Percentiles rank a stretch among this genome's conserved stretches.
Evolutionary conservation across 805 yeast genomes (phyloP).

Genomic region (Dipodascopsis uninucleata): DNA sequence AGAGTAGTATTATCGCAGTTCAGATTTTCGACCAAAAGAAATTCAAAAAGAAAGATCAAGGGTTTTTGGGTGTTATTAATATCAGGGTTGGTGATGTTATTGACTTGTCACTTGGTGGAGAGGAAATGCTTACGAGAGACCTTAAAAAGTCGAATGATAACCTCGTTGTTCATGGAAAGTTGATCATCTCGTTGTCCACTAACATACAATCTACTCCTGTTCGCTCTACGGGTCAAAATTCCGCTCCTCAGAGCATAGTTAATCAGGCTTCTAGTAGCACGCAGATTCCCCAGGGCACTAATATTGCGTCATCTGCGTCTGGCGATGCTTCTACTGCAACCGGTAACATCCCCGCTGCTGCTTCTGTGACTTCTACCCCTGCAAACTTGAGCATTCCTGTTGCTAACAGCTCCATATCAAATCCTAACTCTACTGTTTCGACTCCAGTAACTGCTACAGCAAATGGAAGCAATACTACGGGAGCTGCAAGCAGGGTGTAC

Average conservation of each 20-base stretch:
- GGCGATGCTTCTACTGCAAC: conserved; percentile 1
- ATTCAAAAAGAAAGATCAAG: conserved; percentile 97
- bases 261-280: no score
- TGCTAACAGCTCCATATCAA: conserved; percentile 21
- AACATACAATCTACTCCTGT: conserved; percentile 25
- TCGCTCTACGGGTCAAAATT: conserved; percentile 11
- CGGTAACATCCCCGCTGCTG: conserved; percentile 25
- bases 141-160: conserved; percentile 88
- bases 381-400: conserved; percentile 27
- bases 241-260: no score
- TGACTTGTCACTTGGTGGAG: conserved; percentile 45
- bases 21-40: conserved; percentile 97
- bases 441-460: conserved; percentile 29
- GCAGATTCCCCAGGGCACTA: no score
- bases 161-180: conserved; percentile 87
- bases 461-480: conserved; percentile 9
- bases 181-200: conserved; percentile 53
- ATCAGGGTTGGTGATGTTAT: conserved; percentile 84
- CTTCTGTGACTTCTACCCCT: conserved; percentile 29
- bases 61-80: conserved; percentile 94
- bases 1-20: conserved; percentile 79
- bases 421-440: conserved; percentile 24
- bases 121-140: conserved; percentile 88
- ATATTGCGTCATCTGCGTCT: conserved; percentile 9
- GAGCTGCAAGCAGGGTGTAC: conserved; percentile 52